Evolutionary conservation across 441 rosid genomes (phyloP), one percentile per base, ranked within the genome.

Genomic region (Jatropha podagrica): DNA sequence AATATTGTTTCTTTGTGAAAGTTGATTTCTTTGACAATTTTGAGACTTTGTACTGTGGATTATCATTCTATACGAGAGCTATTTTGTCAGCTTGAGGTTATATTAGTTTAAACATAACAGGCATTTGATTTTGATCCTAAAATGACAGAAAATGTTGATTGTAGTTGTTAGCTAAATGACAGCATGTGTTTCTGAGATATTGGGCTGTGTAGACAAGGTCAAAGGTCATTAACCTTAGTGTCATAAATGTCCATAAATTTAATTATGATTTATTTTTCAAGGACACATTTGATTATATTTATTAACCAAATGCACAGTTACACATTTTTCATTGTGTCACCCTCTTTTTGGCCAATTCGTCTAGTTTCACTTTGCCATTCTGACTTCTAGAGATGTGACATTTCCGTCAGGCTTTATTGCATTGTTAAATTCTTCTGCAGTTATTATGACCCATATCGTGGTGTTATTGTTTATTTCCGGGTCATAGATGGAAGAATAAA

Each of bases 361-460:
- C 6, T 37, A 9, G 17, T 44, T 66, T 68, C 18, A 10, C 68
- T n/a, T 38, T 20, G 11, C 64, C 55, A 41, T 41, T 14, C 17
- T 38, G 65, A 68, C n/a, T 40, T 56, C 5, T 42, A 37, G 48
- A 63, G 68, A 44, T 48, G 37, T 40, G 67, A 60, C 56, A n/a
- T 67, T 56, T 55, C 58, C 51, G 26, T 15, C 15, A 13, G 73
- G 27, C 37, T 46, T 56, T 15, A n/a, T 63, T 48, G 7, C 44
- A 20, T 26, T 68, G 78, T 77, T 76, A 40, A 46, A 72, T 76
- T 23, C 73, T 76, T 64, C 37, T 81, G 82, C 94, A 96, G 98
- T 83, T 96, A 96, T 80, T 96, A 93, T 76, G 98, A 96, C 91
- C 90, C 97, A 62, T 96, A 96, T 78, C 97, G 99, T 32, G 99